A percentile compares a stretch with the other conserved stretches of the same genome.
These are phyloP conservation scores for Candida ulmi DNA, from an alignment of 805 yeast genomes.

Conservation along the genomic window DNA sequence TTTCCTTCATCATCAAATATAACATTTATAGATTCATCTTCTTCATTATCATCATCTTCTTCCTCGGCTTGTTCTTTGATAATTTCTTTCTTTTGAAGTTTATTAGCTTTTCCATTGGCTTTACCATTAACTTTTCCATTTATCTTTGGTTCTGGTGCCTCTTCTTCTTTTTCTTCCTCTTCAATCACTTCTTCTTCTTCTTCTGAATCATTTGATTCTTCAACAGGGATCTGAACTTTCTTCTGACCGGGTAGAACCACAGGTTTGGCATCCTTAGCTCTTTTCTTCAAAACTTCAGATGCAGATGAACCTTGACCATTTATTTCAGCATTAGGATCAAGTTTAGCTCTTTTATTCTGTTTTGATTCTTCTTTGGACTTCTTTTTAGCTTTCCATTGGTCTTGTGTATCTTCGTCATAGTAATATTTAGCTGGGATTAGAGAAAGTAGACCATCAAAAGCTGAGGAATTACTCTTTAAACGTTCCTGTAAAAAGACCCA, in stretches of 20 bases:
- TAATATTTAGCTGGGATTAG: constrained; percentile 92
- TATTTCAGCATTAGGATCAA: constrained; percentile 60
- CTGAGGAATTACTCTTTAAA: constrained; percentile 67
- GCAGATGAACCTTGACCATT: constrained; percentile 50
- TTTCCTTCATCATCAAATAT: constrained; percentile 74
- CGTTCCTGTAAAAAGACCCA: constrained; percentile 56
- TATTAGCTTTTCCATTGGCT: neutral
- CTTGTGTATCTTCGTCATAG: constrained; percentile 83
- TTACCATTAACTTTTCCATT: neutral
- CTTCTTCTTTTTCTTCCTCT: constrained; percentile 5
- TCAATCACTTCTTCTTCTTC: constrained; percentile 2
- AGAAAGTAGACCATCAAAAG: constrained; percentile 85
- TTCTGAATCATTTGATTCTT: no score
- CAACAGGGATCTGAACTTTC: constrained; percentile 3
- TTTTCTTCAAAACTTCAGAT: constrained; percentile 50
- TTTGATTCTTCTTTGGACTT: constrained; percentile 59
- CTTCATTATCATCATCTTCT: constrained; percentile 23
- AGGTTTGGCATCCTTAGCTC: constrained; percentile 47
- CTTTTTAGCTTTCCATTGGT: constrained; percentile 88
- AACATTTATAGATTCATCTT: constrained; percentile 31
- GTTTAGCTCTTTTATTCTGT: constrained; percentile 59
- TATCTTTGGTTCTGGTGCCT: neutral
- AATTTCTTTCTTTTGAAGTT: constrained; percentile 5
- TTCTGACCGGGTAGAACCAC: constrained; percentile 33
- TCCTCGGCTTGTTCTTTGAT: constrained; percentile 13